phyloP scores from a whole-genome alignment of 192 early-diverging fungal species.

The Gaertneriomyces sp. region DNA sequence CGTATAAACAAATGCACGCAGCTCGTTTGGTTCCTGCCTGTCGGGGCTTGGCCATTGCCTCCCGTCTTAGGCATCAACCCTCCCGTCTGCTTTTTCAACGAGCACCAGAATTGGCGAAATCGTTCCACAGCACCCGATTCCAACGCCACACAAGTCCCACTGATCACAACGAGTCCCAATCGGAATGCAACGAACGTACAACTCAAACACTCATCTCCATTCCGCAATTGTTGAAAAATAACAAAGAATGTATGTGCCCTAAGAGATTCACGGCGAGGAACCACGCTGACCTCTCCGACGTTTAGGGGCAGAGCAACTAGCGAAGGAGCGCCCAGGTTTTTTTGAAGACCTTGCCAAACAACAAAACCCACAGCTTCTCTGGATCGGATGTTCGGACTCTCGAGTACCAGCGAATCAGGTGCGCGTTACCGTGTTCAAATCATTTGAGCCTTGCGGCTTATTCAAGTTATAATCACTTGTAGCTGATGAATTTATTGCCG shows the following conservation, averaged over 20 bases:
- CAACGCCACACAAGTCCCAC: too few relatives aligned
- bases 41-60: too few relatives aligned
- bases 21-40: too few relatives aligned
- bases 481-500: constrained; percentile 18
- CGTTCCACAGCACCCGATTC: too few relatives aligned
- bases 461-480: neutral
- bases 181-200: too few relatives aligned
- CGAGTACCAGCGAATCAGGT: constrained; percentile 66
- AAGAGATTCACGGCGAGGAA: neutral
- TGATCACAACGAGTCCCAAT: too few relatives aligned
- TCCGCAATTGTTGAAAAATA: constrained; percentile 8
- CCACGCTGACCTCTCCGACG: neutral
- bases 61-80: too few relatives aligned
- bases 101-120: too few relatives aligned
- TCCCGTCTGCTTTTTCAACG: too few relatives aligned
- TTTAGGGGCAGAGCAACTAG: constrained; percentile 30
- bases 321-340: constrained; percentile 56
- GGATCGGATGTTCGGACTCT: constrained; percentile 90
- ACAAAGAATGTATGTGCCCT: constrained; percentile 21
- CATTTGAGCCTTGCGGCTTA: too few relatives aligned
- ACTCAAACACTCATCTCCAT: neutral
- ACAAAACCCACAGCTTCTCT: constrained; percentile 79
- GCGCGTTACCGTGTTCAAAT: neutral
- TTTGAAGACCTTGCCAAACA: constrained; percentile 65
- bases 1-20: too few relatives aligned